Conservation (phyloP, 202 grass and related monocot genomes). For the Panicum hallii region DNA sequence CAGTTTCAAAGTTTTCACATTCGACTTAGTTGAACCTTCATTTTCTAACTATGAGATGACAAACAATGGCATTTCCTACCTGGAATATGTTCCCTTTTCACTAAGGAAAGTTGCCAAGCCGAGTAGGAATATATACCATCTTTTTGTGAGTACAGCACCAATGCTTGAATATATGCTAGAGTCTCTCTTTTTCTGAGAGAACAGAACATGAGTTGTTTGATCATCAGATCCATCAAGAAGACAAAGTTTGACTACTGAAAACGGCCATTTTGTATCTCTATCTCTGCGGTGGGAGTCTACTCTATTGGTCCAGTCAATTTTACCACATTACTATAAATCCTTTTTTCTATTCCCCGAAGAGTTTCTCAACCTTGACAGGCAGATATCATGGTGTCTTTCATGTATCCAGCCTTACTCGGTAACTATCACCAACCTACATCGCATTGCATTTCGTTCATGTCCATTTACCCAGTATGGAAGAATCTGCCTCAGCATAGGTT, state of each 20-base stretch:
- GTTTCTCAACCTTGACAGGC: not conserved
- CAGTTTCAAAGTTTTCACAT: not conserved
- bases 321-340: not conserved
- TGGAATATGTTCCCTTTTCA: constrained; percentile 19
- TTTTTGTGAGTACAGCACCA: constrained; percentile 17
- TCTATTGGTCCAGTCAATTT: not conserved
- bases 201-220: constrained; percentile 29
- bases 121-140: constrained; percentile 17
- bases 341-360: constrained; percentile 7
- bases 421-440: not conserved
- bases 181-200: not conserved
- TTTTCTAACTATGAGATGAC: not conserved
- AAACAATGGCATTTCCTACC: not conserved
- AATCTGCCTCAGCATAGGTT: not conserved
- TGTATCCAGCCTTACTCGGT: constrained; percentile 11
- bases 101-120: not conserved
- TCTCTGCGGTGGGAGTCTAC: not conserved
- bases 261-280: constrained; percentile 39
- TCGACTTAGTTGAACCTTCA: not conserved
- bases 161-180: constrained; percentile 1
- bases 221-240: constrained; percentile 19
- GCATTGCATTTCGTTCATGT: not conserved
- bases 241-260: constrained; percentile 27
- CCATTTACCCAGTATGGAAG: not conserved
- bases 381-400: not conserved